phyloP scores from a whole-genome alignment of 2,329 filamentous ascomycete genomes.

The Fonsecaea nubica region DNA sequence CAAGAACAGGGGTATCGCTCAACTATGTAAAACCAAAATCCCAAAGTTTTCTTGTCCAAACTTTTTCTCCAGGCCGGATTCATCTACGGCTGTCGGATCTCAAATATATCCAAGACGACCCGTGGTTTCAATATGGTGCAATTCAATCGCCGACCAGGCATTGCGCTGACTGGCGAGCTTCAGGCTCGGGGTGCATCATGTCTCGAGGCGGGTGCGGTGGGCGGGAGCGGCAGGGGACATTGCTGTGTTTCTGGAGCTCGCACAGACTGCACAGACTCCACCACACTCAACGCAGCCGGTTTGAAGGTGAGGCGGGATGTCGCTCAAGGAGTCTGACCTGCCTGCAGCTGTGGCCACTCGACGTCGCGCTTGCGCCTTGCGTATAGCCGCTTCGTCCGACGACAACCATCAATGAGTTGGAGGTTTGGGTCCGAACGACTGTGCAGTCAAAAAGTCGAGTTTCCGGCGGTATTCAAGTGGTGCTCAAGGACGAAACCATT shows the following conservation, averaged over 20 bases:
- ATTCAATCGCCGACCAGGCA: not conserved
- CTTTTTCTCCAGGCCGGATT: not conserved
- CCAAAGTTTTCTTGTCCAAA: not conserved
- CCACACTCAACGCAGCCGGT: not conserved
- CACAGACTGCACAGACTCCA: not conserved
- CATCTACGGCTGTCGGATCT: not conserved
- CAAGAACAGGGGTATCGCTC: not conserved
- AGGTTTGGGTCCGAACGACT: not conserved
- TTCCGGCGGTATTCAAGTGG: not conserved
- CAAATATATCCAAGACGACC: not conserved
- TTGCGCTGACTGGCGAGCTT: constrained; percentile 18
- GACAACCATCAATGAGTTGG: not conserved
- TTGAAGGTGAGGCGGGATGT: not conserved
- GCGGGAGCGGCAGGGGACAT: not conserved
- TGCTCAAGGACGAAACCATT: not conserved
- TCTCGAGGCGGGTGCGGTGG: constrained; percentile 48
- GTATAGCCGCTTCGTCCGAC: not conserved
- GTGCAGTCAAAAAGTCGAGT: not conserved
- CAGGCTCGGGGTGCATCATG: constrained; percentile 46
- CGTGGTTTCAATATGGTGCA: not conserved
- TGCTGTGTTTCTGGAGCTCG: constrained; percentile 11
- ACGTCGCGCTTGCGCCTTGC: not conserved
- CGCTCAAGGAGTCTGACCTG: not conserved
- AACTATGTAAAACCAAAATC: not conserved
- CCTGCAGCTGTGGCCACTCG: not conserved